Evolutionary conservation across 768 basidiomycete genomes (phyloP).

Genomic region (Hydnum rufescens): DNA sequence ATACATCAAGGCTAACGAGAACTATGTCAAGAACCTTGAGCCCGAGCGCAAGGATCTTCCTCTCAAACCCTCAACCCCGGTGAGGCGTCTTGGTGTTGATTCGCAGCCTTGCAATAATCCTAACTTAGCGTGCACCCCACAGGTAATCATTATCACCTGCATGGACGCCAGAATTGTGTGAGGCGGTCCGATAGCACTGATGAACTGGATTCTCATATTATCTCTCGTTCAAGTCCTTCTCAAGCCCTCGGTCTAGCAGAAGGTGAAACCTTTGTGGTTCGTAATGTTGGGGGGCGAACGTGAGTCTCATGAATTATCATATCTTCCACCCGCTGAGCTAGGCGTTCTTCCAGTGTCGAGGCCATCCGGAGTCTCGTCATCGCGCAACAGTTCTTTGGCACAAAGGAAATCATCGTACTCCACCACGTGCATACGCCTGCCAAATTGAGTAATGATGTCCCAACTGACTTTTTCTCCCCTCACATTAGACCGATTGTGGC

Average conservation of each 20-base stretch:
- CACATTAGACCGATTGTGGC: slow-evolving; percentile 34
- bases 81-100: slow-evolving; percentile 18
- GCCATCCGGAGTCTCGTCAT: slow-evolving; percentile 46
- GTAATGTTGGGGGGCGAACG: slow-evolving; percentile 54
- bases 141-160: slow-evolving; percentile 28
- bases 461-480: not conserved
- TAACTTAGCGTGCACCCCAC: not conserved
- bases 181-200: slow-evolving; percentile 8
- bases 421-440: slow-evolving; percentile 25
- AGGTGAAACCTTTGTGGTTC: slow-evolving; percentile 52
- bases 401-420: slow-evolving; percentile 44
- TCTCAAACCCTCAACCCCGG: slow-evolving; percentile 25
- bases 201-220: slow-evolving; percentile 4
- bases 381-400: slow-evolving; percentile 53
- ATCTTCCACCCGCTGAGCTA: not conserved
- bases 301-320: slow-evolving; percentile 18
- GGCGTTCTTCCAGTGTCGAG: slow-evolving; percentile 28
- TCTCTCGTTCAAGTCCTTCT: slow-evolving; percentile 25
- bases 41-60: slow-evolving; percentile 17
- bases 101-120: slow-evolving; percentile 5
- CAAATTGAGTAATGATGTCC: not conserved
- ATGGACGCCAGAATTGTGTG: slow-evolving; percentile 62
- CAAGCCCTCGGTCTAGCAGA: slow-evolving; percentile 39
- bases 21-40: slow-evolving; percentile 28
- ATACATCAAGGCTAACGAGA: slow-evolving; percentile 19